Conservation (phyloP, 2,329 filamentous ascomycete genomes). For the Diaporthe vexans region DNA sequence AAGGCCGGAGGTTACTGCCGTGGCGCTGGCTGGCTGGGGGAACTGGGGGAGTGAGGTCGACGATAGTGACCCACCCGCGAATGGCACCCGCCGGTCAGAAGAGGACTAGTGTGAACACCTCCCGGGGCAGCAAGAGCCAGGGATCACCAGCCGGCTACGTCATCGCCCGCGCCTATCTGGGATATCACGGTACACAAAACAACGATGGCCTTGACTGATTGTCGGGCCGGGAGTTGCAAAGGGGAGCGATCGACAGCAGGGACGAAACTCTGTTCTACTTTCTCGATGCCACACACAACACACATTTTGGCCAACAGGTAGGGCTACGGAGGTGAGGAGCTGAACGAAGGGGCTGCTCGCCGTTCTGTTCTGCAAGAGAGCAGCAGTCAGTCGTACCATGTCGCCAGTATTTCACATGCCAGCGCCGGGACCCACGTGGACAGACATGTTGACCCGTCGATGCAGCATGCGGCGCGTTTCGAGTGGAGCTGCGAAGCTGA, state of each 20-base stretch:
- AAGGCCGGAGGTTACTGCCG: background rate
- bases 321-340: background rate
- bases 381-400: background rate
- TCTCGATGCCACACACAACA: background rate
- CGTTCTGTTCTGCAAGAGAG: no score
- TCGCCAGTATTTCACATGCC: conserved; percentile 17
- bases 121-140: background rate
- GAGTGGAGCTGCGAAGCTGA: conserved; percentile 8
- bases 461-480: background rate
- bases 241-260: conserved; percentile 20
- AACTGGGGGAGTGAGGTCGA: conserved; percentile 7
- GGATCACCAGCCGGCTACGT: conserved; percentile 25
- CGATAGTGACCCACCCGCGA: conserved; percentile 5
- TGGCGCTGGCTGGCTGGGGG: no score
- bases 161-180: conserved; percentile 15
- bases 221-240: conserved; percentile 1
- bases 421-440: background rate
- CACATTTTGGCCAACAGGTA: background rate
- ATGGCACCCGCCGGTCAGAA: background rate
- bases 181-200: background rate
- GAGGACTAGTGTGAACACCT: conserved; percentile 11
- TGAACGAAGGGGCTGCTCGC: no score
- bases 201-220: background rate
- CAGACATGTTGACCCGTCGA: background rate
- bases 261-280: background rate